Base-by-base conservation (phyloP, 805 yeast genomes). In the Saturnispora gosingensis region DNA sequence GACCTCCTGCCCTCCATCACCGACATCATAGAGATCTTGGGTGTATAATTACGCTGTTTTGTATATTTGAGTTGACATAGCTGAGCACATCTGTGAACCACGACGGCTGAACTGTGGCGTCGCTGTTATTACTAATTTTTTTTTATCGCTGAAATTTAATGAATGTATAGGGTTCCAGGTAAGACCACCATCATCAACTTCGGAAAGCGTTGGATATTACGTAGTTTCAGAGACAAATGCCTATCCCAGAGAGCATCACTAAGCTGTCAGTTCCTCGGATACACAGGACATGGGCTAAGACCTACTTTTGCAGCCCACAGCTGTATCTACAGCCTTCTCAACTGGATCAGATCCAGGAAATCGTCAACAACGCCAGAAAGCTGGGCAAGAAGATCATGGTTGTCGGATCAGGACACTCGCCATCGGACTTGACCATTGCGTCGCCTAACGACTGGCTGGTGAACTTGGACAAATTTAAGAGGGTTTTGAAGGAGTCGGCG, bases 361-460 rank as follows among this genome's bases (percentile, higher is more conserved):
- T 91, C 50, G 88, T 91, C 30, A 72, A 76, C 35, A 72, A 73
- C 52, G 98, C 98, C 4, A 71, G 77, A 45, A 61, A 68, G 45
- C 63, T 71, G 24, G 70, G 74, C 18, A 83, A 81, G 58, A 85
- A 95, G 16, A 69, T 91, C 51, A 82, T 86, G 75, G 80, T 86
- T 2, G 90, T 87, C 8, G 99, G 99, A 0, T 81, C 96, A 0
- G 97, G 96, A 32, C 98, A 93, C 65, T 89, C 97, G 7, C 99
- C 99, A 0, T 85, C 95, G 43, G 90, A 82, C 62, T 69, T 93
- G 69, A 88, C 96, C 49, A 83, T 89, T 84, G 85, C 96, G 4
- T 43, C 58, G 1, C 53, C 53, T n/a, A 69, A 73, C 32, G 93
- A 86, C 53, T 90, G 97, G 96, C 69, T 93, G 18, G 78, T 95